Base-by-base conservation (phyloP, 176 grass and related monocot genomes). In the Dactylis glomerata region DNA sequence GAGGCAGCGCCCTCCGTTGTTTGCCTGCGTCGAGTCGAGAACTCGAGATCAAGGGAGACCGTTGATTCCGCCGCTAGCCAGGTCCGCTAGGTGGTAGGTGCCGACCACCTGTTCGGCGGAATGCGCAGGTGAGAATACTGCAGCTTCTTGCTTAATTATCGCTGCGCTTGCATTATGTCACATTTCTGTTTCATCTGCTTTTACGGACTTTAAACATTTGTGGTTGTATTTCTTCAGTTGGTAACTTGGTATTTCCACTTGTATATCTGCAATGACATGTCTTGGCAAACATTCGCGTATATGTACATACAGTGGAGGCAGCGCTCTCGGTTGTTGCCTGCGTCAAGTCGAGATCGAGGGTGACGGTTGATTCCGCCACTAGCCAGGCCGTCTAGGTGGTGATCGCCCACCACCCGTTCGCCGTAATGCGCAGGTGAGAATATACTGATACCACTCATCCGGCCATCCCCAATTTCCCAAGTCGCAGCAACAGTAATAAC, bases 41-140 rank as follows among this genome's bases (percentile, higher is more conserved):
- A n/a, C n/a, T n/a, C 26, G 16, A 8, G 8, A 32, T 32, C 44
- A 4, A 50, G 71, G 26, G 8, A 50, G 28, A 74, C 8, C 1
- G 61, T 13, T 22, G 47, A 6, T 38, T 1, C 17, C 22, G 10
- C 49, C 38, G 52, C 11, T 5, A 14, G 14, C 28, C 30, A 24
- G 9, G 8, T 3, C 55, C 32, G 8, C 61, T 58, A 40, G 10
- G 67, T 4, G 23, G 15, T 49, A 30, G 6, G 24, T 5, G 67
- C 75, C 45, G 10, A 62, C 37, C 36, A 47, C 26, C 26, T 73
- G 68, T 75, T 84, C 36, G 81, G 47, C 10, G 76, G 65, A 75
- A 85, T 89, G 76, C 23, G 16, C n/a, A 7, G 3, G 22, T 68
- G 34, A 84, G 68, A 71, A 75, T 67, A 28, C 16, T 68, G 57